Percentiles rank a stretch among this genome's conserved stretches.
Evolutionary conservation across 441 rosid species (phyloP).

Genomic region (Cnidoscolus chayamansa): DNA sequence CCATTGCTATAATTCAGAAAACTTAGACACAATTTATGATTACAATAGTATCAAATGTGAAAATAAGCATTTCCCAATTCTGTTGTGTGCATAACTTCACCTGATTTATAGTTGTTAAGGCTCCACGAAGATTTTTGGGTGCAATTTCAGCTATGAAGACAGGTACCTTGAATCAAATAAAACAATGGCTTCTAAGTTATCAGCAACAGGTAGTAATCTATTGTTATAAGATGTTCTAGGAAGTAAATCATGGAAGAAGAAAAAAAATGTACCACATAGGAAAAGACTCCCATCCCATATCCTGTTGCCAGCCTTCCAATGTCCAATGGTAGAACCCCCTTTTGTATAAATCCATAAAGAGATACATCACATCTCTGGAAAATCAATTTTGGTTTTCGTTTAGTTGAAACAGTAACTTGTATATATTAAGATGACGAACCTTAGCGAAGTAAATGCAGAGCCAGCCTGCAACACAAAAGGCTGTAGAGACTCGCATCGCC

Average conservation of each 20-base stretch:
- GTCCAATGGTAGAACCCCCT: slow-evolving; percentile 68
- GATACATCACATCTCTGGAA: slow-evolving; percentile 19
- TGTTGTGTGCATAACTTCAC: slow-evolving; percentile 27
- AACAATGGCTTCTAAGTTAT: slow-evolving; percentile 23
- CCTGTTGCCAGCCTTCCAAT: slow-evolving; percentile 78
- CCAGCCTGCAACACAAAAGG: slow-evolving; percentile 73
- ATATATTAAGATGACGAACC: slow-evolving; percentile 29
- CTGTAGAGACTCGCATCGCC: slow-evolving; percentile 81
- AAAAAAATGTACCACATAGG: slow-evolving; percentile 64
- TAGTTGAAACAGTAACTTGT: slow-evolving; percentile 4
- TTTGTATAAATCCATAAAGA: slow-evolving; percentile 28
- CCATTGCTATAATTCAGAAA: no score
- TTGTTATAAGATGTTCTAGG: background rate
- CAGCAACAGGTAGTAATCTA: slow-evolving; percentile 9
- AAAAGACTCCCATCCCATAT: slow-evolving; percentile 80
- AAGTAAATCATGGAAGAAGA: background rate
- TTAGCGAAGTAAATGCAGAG: slow-evolving; percentile 57
- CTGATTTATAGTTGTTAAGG: slow-evolving; percentile 80
- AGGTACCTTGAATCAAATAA: slow-evolving; percentile 54
- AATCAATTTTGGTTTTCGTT: slow-evolving; percentile 2
- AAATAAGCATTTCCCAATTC: slow-evolving; percentile 12
- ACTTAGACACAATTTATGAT: background rate
- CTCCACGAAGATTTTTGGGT: slow-evolving; percentile 86
- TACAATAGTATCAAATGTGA: no score
- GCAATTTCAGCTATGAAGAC: slow-evolving; percentile 90